These are phyloP conservation scores for Lindgomyces ingoldianus DNA, from an alignment of 495 filamentous ascomycete species.

Conservation along the genomic window DNA sequence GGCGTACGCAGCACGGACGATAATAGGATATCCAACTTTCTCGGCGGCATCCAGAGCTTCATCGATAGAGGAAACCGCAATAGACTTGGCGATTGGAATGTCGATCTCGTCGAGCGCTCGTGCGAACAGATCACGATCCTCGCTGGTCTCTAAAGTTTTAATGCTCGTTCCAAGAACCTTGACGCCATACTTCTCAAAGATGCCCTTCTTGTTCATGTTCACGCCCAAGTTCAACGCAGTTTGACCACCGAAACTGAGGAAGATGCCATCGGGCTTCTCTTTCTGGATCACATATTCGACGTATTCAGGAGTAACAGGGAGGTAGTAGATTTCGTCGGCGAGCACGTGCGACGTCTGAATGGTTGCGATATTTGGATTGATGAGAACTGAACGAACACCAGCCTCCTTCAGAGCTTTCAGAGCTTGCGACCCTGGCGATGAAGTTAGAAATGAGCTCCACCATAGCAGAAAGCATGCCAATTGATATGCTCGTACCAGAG, in stretches of 20 bases:
- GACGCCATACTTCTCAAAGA: conserved; percentile 93
- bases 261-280: conserved; percentile 91
- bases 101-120: conserved; percentile 91
- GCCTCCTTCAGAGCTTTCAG: conserved; percentile 82
- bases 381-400: conserved; percentile 87
- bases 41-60: conserved; percentile 85
- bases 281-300: conserved; percentile 94
- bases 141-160: conserved; percentile 88
- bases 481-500: conserved; percentile 63
- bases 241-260: conserved; percentile 95
- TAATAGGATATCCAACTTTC: conserved; percentile 91
- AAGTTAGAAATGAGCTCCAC: conserved; percentile 2
- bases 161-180: conserved; percentile 93
- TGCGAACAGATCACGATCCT: conserved; percentile 93
- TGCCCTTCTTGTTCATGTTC: conserved; percentile 93
- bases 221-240: conserved; percentile 95
- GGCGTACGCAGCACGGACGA: conserved; percentile 94
- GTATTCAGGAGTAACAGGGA: conserved; percentile 95
- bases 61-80: conserved; percentile 86
- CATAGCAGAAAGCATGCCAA: neutral
- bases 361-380: conserved; percentile 98
- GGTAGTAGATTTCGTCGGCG: conserved; percentile 96
- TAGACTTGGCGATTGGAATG: conserved; percentile 94
- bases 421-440: conserved; percentile 76
- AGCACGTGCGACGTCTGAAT: conserved; percentile 98